phyloP scores from a whole-genome alignment of 345 rosid genomes.

The Salix viminalis region DNA sequence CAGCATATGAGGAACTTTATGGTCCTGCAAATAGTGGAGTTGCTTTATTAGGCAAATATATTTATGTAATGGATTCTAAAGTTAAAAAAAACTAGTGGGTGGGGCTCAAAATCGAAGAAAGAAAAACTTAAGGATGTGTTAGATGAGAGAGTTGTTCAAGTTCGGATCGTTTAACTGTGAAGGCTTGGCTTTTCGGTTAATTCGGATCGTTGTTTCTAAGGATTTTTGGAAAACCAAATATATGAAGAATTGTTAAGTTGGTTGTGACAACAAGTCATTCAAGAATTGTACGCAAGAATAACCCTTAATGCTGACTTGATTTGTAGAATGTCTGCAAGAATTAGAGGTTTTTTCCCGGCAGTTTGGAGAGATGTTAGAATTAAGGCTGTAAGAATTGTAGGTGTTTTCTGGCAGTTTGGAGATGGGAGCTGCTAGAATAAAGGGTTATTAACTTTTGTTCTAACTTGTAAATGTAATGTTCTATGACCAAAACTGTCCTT shows the following conservation, averaged over 20 bases:
- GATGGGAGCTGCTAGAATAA: background rate
- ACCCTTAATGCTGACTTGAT: background rate
- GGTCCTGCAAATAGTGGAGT: slow-evolving; percentile 80
- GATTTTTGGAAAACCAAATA: background rate
- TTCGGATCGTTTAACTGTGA: too few relatives aligned
- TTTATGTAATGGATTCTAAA: slow-evolving; percentile 63
- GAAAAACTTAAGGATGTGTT: slow-evolving; percentile 69
- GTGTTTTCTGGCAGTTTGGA: background rate
- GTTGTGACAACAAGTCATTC: background rate
- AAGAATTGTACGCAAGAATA: background rate
- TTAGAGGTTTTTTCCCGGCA: background rate
- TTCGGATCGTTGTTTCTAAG: background rate
- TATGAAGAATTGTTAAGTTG: background rate
- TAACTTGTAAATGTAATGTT: background rate
- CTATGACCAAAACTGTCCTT: background rate
- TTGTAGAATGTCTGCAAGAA: background rate
- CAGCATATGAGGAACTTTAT: slow-evolving; percentile 70
- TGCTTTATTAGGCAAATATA: slow-evolving; percentile 52
- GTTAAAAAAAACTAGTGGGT: slow-evolving; percentile 40
- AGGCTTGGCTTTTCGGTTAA: too few relatives aligned
- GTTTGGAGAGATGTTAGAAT: background rate
- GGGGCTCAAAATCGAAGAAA: slow-evolving; percentile 46
- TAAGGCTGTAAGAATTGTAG: too few relatives aligned
- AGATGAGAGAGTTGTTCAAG: slow-evolving; percentile 81
- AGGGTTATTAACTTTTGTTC: background rate